Conservation (phyloP, 225 moss, liverwort and hornwort genomes). For the Bryoerythrophyllum caledonicum region DNA sequence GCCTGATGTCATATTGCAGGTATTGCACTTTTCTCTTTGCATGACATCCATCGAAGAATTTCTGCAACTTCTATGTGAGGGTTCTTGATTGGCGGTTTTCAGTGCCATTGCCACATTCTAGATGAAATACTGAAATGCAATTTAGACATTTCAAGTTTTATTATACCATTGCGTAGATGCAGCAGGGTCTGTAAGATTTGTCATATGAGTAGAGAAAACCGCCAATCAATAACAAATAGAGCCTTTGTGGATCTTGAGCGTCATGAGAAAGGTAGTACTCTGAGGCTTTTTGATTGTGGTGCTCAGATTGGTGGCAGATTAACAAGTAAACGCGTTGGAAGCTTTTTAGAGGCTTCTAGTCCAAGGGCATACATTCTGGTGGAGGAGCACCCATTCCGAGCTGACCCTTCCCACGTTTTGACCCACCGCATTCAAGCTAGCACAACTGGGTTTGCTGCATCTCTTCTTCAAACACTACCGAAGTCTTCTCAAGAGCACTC, state of each 20-base stretch:
- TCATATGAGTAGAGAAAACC: too few relatives aligned
- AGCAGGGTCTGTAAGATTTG: too few relatives aligned
- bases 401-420: constrained; percentile 84
- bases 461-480: constrained; percentile 60
- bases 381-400: constrained; percentile 86
- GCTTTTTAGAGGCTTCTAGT: constrained; percentile 66
- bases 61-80: too few relatives aligned
- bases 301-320: constrained; percentile 89
- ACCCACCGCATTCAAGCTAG: constrained; percentile 85
- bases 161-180: too few relatives aligned
- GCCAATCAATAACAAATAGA: too few relatives aligned
- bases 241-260: not conserved
- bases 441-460: constrained; percentile 56
- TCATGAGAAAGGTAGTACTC: constrained; percentile 14
- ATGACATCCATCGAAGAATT: too few relatives aligned
- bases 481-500: constrained; percentile 49
- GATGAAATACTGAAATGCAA: too few relatives aligned
- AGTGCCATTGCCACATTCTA: too few relatives aligned
- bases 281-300: constrained; percentile 27
- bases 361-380: constrained; percentile 80
- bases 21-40: constrained; percentile 11
- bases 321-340: constrained; percentile 79
- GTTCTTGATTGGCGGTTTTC: too few relatives aligned
- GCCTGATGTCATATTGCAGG: constrained; percentile 94
- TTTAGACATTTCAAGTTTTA: too few relatives aligned